Percentiles rank a stretch among this genome's conserved stretches.
phyloP scores from a whole-genome alignment of 2,329 filamentous ascomycete species.

The Lizonia empirigonia region DNA sequence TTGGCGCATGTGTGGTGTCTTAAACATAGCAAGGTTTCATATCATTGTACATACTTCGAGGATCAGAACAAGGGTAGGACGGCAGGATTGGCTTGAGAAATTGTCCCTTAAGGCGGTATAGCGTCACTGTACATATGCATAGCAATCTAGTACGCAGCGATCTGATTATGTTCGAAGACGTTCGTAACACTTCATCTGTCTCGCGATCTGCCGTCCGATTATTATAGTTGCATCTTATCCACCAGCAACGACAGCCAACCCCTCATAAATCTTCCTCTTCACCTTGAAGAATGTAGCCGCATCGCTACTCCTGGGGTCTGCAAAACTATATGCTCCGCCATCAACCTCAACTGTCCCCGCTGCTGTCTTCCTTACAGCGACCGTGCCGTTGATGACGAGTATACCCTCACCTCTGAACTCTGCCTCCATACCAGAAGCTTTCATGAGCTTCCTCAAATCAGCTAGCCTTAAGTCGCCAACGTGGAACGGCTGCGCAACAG shows the following conservation, averaged over 20 bases:
- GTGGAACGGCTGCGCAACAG: slow-evolving; percentile 84
- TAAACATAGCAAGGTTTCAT: too few relatives aligned
- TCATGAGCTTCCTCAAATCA: slow-evolving; percentile 84
- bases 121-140: not conserved
- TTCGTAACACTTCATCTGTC: too few relatives aligned
- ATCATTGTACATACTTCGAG: not conserved
- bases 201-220: too few relatives aligned
- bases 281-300: slow-evolving; percentile 80
- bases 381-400: slow-evolving; percentile 83
- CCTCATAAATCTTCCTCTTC: slow-evolving; percentile 89
- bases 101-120: too few relatives aligned
- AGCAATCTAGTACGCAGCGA: too few relatives aligned
- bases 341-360: slow-evolving; percentile 90
- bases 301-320: slow-evolving; percentile 56
- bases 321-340: slow-evolving; percentile 51
- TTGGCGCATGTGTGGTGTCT: too few relatives aligned
- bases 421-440: slow-evolving; percentile 76
- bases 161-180: too few relatives aligned
- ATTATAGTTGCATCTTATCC: too few relatives aligned
- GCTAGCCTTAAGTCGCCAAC: slow-evolving; percentile 91
- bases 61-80: too few relatives aligned
- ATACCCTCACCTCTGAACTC: slow-evolving; percentile 95
- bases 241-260: slow-evolving; percentile 86
- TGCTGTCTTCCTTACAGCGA: slow-evolving; percentile 85
- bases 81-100: too few relatives aligned